Evolutionary conservation across 2,329 filamentous ascomycete genomes (phyloP).

Genomic region (Apiospora arundinis): DNA sequence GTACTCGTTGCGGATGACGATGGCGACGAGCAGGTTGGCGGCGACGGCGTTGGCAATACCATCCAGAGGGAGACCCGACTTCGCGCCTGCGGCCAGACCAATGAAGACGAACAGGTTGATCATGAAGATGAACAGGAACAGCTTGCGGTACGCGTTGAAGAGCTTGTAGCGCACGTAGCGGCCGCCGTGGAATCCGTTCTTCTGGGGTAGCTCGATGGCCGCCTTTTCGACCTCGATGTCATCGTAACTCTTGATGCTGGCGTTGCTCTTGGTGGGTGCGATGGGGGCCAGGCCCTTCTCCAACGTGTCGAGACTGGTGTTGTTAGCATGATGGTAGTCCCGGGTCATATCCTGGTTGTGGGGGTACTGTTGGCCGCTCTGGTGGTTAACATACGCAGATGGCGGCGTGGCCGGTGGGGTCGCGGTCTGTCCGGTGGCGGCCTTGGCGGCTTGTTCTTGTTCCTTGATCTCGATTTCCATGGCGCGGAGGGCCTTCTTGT

Average conservation of each 20-base stretch:
- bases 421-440: neutral
- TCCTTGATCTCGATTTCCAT: neutral
- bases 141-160: conserved; percentile 23
- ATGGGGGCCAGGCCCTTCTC: conserved; percentile 18
- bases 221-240: conserved; percentile 15
- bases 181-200: conserved; percentile 20
- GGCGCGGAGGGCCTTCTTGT: conserved; percentile 19
- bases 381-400: conserved; percentile 2
- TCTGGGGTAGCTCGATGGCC: conserved; percentile 20
- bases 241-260: neutral
- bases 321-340: neutral
- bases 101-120: conserved; percentile 29
- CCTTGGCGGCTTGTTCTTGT: neutral
- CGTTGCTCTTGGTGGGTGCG: neutral
- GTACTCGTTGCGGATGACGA: conserved; percentile 54
- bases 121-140: conserved; percentile 22
- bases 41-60: conserved; percentile 30
- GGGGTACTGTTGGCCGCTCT: neutral
- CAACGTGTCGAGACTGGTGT: neutral
- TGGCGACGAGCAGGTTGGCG: conserved; percentile 48
- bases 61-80: conserved; percentile 35
- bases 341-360: neutral
- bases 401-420: neutral
- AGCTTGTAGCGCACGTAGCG: conserved; percentile 19
- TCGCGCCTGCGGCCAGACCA: conserved; percentile 50